Evolutionary conservation across 2,329 filamentous ascomycete species (phyloP), one percentile per base, ranked within the genome.

Genomic region (Alternaria brassicae): DNA sequence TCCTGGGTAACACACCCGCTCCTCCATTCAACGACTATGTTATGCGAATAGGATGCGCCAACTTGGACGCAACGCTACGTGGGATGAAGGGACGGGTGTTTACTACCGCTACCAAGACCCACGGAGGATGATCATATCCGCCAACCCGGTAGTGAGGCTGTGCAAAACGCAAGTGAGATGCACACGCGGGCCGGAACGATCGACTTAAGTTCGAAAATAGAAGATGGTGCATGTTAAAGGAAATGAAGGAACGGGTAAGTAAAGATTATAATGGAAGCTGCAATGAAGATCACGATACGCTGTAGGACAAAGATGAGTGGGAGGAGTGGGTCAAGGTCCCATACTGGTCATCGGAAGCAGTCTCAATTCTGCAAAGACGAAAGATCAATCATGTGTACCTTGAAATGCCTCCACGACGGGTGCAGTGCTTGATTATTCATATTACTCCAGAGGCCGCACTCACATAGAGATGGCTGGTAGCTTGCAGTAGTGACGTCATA

Each of bases 131-230:
- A 30, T 28, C 32, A 39, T 37, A 37, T 28, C 40, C 23, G 52
- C 17, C 32, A 48, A 48, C 53, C 28, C 40, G 53, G 44, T 19
- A 37, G 25, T 51, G 45, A 42, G 53, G 53, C 53, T 56, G 53
- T 56, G 53, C 53, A 56, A 30, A 40, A 50, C 32, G 53, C 45
- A 56, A 15, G 45, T 56, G 44, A 56, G 45, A 56, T 36, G 45
- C 53, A 49, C 28, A 15, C 19, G 53, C 45, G 53, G 28, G 53
- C 53, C 45, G 53, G 53, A 34, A 50, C 28, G 37, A 56, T 56
- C 45, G 37, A 32, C 53, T 19, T 17, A 17, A 23, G 37, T 27
- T 13, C 12, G 44, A 56, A 56, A 56, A 56, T 56, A 56, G 53
- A 34, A 51, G 41, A 54, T 30, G 30, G n/a, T 54, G 52, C 52